Evolutionary conservation across 2,329 filamentous ascomycete species (phyloP).

Genomic region (Pezicula carpinea): DNA sequence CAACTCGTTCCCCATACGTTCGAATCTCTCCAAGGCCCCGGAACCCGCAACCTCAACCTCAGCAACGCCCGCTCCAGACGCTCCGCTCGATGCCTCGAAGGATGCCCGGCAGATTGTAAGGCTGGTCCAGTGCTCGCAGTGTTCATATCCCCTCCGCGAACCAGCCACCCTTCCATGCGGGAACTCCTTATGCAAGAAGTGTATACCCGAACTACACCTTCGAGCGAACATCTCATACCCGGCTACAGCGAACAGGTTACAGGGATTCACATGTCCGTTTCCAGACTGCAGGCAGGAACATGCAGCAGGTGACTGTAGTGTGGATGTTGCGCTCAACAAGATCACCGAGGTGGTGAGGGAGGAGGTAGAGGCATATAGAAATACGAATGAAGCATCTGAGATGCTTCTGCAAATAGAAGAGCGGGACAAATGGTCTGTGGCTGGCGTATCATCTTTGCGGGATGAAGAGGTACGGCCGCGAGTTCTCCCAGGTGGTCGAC

Average conservation of each 20-base stretch:
- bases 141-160: slow-evolving; percentile 61
- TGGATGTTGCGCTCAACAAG: slow-evolving; percentile 74
- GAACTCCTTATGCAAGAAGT: slow-evolving; percentile 68
- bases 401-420: slow-evolving; percentile 36
- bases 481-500: slow-evolving; percentile 49
- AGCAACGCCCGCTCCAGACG: slow-evolving; percentile 4
- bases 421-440: slow-evolving; percentile 35
- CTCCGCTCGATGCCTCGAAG: slow-evolving; percentile 40
- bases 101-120: slow-evolving; percentile 63
- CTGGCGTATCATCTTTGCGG: slow-evolving; percentile 37
- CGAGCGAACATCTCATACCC: slow-evolving; percentile 75
- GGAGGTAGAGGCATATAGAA: slow-evolving; percentile 41
- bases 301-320: slow-evolving; percentile 68
- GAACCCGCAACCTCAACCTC: slow-evolving; percentile 4
- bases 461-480: slow-evolving; percentile 28
- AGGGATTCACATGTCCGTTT: slow-evolving; percentile 73
- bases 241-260: slow-evolving; percentile 57
- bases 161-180: slow-evolving; percentile 81
- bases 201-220: slow-evolving; percentile 62
- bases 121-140: slow-evolving; percentile 72
- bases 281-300: slow-evolving; percentile 64
- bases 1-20: slow-evolving; percentile 11
- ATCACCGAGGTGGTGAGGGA: slow-evolving; percentile 56
- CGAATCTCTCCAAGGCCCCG: slow-evolving; percentile 7
- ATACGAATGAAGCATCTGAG: slow-evolving; percentile 29